Evolutionary conservation across 164 flowering plant genomes (phyloP), one percentile per base, ranked within the genome.

Genomic region (Magnolia officinalis): DNA sequence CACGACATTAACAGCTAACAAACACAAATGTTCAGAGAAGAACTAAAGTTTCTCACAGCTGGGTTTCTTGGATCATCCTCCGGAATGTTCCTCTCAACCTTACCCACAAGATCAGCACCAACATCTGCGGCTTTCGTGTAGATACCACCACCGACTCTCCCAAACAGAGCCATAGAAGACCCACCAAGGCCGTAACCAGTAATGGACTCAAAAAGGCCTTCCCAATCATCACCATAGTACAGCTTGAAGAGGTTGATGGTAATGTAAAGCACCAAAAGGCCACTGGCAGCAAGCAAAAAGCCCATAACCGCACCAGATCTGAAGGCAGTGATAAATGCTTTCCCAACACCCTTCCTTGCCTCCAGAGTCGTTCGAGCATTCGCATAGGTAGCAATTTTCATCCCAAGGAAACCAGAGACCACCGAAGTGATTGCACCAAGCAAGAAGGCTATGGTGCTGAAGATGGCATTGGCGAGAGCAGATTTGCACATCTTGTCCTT

Each of bases 121-220:
- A 92, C 97, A 88, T 92, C 97, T 79, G 97, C 93, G 77, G 97
- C 94, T 63, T 92, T 90, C 13, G 97, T 92, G 80, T 89, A 92
- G 77, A 92, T 92, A 31, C 97, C 94, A 49, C 93, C 97, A 79
- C 88, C 95, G 70, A 92, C 95, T 84, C 95, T 87, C n/a, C 95
- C 95, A 78, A 92, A 92, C 51, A 92, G 90, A 77, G 97, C 97
- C 95, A 92, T 90, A 68, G 93, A 92, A 31, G 97, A 92, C 7
- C 95, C 97, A 78, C 97, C 97, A 67, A 92, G 89, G 7, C 97
- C 97, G 78, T 92, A 92, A n/a, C 97, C 97, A 75, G 95, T 92
- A 24, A 92, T 92, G 19, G 97, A 83, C 85, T 92, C 97, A 80
- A 88, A 92, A 72, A 92, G 92, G 2, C 97, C 97, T 67, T 84